Evolutionary conservation across 1,284 basidiomycete genomes (phyloP).

Genomic region (Ustilago sp.): DNA sequence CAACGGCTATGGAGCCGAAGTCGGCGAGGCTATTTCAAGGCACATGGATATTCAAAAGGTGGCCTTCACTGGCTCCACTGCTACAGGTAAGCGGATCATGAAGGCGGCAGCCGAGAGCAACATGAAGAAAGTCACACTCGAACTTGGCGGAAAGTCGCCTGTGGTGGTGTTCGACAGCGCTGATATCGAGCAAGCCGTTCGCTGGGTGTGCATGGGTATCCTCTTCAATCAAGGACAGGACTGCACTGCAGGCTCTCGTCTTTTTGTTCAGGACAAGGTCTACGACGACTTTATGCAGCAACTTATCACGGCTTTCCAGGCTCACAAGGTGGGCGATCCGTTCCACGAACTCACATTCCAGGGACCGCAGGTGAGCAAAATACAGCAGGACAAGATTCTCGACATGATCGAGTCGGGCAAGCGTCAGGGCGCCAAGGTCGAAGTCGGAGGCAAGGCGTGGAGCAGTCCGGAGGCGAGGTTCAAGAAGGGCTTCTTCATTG

Average conservation of each 20-base stretch:
- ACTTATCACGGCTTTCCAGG: slow-evolving; percentile 74
- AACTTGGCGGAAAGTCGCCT: slow-evolving; percentile 84
- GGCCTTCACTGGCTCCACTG: slow-evolving; percentile 74
- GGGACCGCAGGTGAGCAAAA: slow-evolving; percentile 83
- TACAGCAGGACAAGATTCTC: slow-evolving; percentile 90
- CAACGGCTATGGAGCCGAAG: slow-evolving; percentile 82
- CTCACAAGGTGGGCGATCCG: slow-evolving; percentile 75
- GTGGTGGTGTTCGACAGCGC: slow-evolving; percentile 79
- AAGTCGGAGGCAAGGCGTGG: slow-evolving; percentile 75
- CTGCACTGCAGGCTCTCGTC: slow-evolving; percentile 78
- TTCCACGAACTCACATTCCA: slow-evolving; percentile 80
- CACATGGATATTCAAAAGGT: slow-evolving; percentile 78
- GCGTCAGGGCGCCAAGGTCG: slow-evolving; percentile 79
- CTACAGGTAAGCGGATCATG: slow-evolving; percentile 80
- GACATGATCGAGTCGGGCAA: slow-evolving; percentile 88
- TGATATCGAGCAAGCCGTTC: slow-evolving; percentile 70
- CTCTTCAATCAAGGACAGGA: slow-evolving; percentile 74
- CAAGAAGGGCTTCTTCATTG: slow-evolving; percentile 73
- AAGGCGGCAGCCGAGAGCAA: slow-evolving; percentile 85
- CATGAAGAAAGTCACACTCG: slow-evolving; percentile 83
- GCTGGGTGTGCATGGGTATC: slow-evolving; percentile 83
- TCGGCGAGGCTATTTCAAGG: slow-evolving; percentile 76
- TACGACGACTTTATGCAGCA: slow-evolving; percentile 77
- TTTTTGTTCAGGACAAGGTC: slow-evolving; percentile 77
- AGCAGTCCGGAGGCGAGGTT: slow-evolving; percentile 24